Evolutionary conservation across 176 grass and related monocot species (phyloP).

Genomic region (Neostapfia colusana): DNA sequence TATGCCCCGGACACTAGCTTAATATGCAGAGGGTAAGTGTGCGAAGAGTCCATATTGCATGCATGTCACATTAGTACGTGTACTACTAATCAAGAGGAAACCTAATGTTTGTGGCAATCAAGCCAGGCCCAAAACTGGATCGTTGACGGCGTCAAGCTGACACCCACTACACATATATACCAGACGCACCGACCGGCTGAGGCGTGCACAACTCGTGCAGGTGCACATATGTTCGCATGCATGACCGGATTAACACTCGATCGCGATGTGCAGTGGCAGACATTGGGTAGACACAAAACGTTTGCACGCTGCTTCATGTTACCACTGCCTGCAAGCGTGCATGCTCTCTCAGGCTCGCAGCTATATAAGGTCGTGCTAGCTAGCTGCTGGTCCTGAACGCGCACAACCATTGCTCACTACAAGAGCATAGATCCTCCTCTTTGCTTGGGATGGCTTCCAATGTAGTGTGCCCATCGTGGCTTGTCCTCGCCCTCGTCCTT

Average conservation of each 20-base stretch:
- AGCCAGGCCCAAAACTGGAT: neutral
- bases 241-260: neutral
- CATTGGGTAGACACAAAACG: neutral
- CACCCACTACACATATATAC: neutral
- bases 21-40: too few species aligned
- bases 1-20: too few species aligned
- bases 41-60: too few species aligned
- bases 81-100: neutral
- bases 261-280: neutral
- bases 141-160: neutral
- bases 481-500: neutral
- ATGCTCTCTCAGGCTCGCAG: neutral
- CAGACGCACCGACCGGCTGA: neutral
- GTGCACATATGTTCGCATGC: neutral
- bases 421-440: neutral
- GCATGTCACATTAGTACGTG: too few species aligned
- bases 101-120: neutral
- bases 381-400: neutral
- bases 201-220: neutral
- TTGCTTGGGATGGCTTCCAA: neutral
- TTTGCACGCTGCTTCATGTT: neutral
- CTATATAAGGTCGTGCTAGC: neutral
- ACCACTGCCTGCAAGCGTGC: neutral
- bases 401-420: neutral
- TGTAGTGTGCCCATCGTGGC: slow-evolving; percentile 1